Evolutionary conservation across 2,329 filamentous ascomycete species (phyloP), one percentile per base, ranked within the genome.

Genomic region (Paraconiothyrium sp.): DNA sequence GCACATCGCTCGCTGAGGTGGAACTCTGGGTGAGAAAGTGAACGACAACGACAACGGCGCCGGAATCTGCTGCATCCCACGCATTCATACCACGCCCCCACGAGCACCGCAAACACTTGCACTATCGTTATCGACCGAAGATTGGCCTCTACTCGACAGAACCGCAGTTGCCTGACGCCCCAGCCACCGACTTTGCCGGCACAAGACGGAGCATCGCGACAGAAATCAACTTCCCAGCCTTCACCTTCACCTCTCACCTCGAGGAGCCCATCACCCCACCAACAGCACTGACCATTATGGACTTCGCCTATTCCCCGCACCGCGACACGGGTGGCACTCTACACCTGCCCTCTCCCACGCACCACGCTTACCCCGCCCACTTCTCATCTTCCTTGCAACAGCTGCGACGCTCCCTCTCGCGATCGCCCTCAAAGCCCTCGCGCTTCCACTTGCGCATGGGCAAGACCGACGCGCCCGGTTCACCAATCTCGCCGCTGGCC

Each of bases 391-490:
- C 92, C 61, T 91, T 97, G 66, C 88, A 92, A 74, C 92, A 93
- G 72, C 84, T 97, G 61, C 88, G 94, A 67, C 91, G 93, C 70
- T 97, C 94, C 30, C 85, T 97, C 66, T 97, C 94, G 60, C 88
- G 93, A 71, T 97, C 94, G n/a, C 94, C 94, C 11, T 97, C 94
- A 35, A 97, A 95, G 78, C 84, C 83, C 47, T 85, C 85, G 60
- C 85, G 86, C 71, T 94, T 95, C 77, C 85, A 87, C 59, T 82
- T 96, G 57, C 82, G 87, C 68, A 83, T 81, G 57, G 46, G 57
- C 37, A 68, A 64, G 13, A 80, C 83, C 16, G 76, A 77, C 70
- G 71, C 75, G 46, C 73, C 76, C 30, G 70, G 73, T 57, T 81
- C 82, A 9, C 81, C 76, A 54, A 75, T 80, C 54, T 82, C 81